Evolutionary conservation across 2,329 filamentous ascomycete species (phyloP).

Genomic region (Ophiostoma tasmaniense): DNA sequence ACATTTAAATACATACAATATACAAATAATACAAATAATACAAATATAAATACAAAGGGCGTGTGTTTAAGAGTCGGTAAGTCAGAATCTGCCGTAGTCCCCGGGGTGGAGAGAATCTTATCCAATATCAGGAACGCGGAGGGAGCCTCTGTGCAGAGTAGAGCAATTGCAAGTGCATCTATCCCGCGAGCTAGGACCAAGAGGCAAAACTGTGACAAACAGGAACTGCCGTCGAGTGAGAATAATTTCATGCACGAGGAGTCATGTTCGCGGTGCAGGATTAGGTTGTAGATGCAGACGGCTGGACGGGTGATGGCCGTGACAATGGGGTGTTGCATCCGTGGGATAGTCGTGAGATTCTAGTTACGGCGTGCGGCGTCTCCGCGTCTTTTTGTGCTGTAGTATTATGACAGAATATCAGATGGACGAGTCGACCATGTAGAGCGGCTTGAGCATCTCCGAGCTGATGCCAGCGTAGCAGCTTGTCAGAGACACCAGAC

Average conservation of each 20-base stretch:
- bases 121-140: neutral
- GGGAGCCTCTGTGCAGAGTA: neutral
- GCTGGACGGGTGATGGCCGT: neutral
- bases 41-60: neutral
- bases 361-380: neutral
- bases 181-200: neutral
- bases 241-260: neutral
- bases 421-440: neutral
- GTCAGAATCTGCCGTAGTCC: neutral
- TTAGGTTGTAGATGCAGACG: neutral
- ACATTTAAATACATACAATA: no score
- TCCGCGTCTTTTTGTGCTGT: neutral
- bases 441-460: neutral
- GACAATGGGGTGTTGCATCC: neutral
- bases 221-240: neutral
- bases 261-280: neutral
- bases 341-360: neutral
- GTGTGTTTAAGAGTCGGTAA: neutral
- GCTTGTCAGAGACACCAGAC: neutral
- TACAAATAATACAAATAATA: no score
- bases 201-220: neutral
- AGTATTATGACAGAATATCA: neutral
- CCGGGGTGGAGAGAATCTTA: neutral
- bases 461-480: neutral
- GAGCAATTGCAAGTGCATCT: neutral